Evolutionary conservation across 345 rosid genomes (phyloP).

Genomic region (Schrenkiella parvula): DNA sequence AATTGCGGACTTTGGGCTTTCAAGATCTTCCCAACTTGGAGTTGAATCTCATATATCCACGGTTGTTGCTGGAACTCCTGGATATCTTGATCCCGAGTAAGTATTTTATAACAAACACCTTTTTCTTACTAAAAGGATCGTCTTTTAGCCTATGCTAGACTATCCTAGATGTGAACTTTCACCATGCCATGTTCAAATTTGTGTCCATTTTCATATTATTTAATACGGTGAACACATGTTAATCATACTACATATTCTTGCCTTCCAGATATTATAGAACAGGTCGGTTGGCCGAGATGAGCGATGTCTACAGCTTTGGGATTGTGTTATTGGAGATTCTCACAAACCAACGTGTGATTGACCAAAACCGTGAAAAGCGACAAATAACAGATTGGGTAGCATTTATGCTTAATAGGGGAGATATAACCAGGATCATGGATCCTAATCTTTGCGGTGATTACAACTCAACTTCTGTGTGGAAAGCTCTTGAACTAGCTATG

Average conservation of each 20-base stretch:
- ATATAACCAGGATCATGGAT: conserved; percentile 37
- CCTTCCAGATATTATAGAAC: conserved; percentile 21
- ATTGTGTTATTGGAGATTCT: conserved; percentile 44
- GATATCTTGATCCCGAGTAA: conserved; percentile 30
- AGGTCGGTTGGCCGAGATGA: conserved; percentile 34
- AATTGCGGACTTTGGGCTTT: conserved; percentile 27
- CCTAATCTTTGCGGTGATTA: conserved; percentile 34
- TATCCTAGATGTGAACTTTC: background rate
- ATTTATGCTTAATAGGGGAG: conserved; percentile 29
- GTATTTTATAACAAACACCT: background rate
- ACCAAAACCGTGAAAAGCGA: background rate
- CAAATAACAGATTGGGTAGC: conserved; percentile 35
- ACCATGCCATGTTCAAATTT: background rate
- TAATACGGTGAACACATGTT: background rate
- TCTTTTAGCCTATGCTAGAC: background rate
- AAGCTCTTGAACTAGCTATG: conserved; percentile 39
- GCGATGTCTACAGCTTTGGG: conserved; percentile 50
- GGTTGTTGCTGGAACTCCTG: conserved; percentile 27
- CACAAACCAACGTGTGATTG: conserved; percentile 37
- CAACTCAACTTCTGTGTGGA: conserved; percentile 35
- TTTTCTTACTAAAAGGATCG: background rate
- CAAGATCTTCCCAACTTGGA: conserved; percentile 19
- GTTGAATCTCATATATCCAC: conserved; percentile 11
- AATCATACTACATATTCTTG: background rate
- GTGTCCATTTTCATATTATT: background rate